phyloP scores from a whole-genome alignment of 768 basidiomycete genomes.

The Suillus americanus region DNA sequence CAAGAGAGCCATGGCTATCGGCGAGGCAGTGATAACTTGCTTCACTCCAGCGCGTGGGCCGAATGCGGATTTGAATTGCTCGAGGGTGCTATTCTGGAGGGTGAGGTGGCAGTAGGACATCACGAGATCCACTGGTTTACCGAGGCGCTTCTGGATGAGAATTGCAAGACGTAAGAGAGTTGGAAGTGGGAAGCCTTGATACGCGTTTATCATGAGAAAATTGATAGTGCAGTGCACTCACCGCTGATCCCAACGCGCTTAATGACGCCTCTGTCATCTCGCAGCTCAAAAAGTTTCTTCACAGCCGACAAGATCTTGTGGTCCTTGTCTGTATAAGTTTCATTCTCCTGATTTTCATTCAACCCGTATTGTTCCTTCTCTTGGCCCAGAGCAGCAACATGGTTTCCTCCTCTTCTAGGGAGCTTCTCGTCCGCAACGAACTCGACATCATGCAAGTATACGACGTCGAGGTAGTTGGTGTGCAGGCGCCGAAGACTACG shows the following conservation, averaged over 20 bases:
- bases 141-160: slow-evolving; percentile 66
- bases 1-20: slow-evolving; percentile 82
- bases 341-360: slow-evolving; percentile 52
- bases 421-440: slow-evolving; percentile 58
- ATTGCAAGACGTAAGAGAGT: slow-evolving; percentile 82
- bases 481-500: slow-evolving; percentile 68
- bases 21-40: slow-evolving; percentile 77
- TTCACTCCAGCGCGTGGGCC: slow-evolving; percentile 60
- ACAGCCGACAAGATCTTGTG: slow-evolving; percentile 68
- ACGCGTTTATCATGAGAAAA: neutral
- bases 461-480: slow-evolving; percentile 76
- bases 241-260: slow-evolving; percentile 80
- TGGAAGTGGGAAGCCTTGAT: slow-evolving; percentile 79
- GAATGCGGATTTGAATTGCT: slow-evolving; percentile 56
- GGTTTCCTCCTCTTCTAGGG: slow-evolving; percentile 54
- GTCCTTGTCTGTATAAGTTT: slow-evolving; percentile 68
- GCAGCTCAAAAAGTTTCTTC: slow-evolving; percentile 61
- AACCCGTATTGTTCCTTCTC: slow-evolving; percentile 69
- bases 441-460: slow-evolving; percentile 86
- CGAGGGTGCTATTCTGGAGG: slow-evolving; percentile 67
- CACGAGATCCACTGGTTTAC: slow-evolving; percentile 72
- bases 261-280: slow-evolving; percentile 66
- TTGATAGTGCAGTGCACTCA: slow-evolving; percentile 25
- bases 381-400: slow-evolving; percentile 49
- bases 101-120: slow-evolving; percentile 82